These are phyloP conservation scores for Lumnitzera littorea DNA, from an alignment of 345 rosid species.

Conservation along the genomic window DNA sequence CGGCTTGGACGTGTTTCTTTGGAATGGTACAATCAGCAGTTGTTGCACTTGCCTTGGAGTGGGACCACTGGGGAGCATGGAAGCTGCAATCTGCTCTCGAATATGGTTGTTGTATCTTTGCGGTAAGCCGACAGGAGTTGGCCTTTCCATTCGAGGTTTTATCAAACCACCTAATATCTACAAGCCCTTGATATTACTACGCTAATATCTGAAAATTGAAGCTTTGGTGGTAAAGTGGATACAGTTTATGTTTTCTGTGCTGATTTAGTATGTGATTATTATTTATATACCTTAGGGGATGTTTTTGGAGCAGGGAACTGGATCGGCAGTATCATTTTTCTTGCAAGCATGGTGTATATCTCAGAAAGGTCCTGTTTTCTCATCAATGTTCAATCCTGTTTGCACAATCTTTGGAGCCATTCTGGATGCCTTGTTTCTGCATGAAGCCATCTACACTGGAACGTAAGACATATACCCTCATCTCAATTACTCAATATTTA, in stretches of 20 bases:
- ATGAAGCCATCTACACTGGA: constrained; percentile 16
- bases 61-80: constrained; percentile 10
- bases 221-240: neutral
- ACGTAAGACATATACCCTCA: constrained; percentile 2
- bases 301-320: neutral
- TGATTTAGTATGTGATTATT: too few species aligned
- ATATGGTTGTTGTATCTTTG: constrained; percentile 2
- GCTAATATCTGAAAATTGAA: too few species aligned
- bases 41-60: constrained; percentile 4
- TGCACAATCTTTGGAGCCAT: constrained; percentile 18
- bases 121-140: neutral
- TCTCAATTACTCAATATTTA: neutral
- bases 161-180: too few species aligned
- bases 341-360: constrained; percentile 10
- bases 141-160: too few species aligned
- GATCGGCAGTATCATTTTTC: neutral
- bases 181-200: too few species aligned
- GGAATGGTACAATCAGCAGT: constrained; percentile 29
- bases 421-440: constrained; percentile 17
- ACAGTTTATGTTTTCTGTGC: too few species aligned
- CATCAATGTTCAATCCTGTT: constrained; percentile 20
- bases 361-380: constrained; percentile 13
- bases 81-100: constrained; percentile 9
- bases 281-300: too few species aligned
- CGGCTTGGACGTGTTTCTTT: constrained; percentile 47